A percentile compares a stretch with the other conserved stretches of the same genome.
Evolutionary conservation across 257 asterid genomes (phyloP).

Genomic region (Solanum corneliomulleri): DNA sequence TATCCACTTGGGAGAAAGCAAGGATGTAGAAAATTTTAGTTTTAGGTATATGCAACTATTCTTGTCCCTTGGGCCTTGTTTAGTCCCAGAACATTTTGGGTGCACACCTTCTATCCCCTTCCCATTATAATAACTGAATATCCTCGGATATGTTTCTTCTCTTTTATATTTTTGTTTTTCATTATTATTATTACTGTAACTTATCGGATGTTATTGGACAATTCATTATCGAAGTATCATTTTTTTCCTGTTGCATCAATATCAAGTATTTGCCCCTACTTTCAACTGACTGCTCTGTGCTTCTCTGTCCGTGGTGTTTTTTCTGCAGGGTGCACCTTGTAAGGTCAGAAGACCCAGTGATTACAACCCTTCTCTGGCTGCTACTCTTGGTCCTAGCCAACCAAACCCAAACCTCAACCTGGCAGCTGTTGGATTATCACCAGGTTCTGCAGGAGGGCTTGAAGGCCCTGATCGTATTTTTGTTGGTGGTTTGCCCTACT

Average conservation of each 20-base stretch:
- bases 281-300: not conserved
- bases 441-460: slow-evolving; percentile 88
- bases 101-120: not conserved
- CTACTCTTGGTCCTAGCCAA: slow-evolving; percentile 95
- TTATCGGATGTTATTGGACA: not conserved
- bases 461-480: slow-evolving; percentile 96
- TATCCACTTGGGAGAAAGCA: not conserved
- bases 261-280: not conserved
- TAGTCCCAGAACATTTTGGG: not conserved
- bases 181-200: not conserved
- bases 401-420: slow-evolving; percentile 84
- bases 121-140: not conserved
- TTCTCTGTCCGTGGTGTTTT: not conserved
- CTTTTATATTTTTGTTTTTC: not conserved
- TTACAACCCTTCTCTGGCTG: slow-evolving; percentile 89
- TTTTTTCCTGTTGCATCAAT: not conserved
- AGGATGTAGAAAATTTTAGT: not conserved
- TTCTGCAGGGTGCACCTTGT: slow-evolving; percentile 86
- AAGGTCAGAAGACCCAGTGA: slow-evolving; percentile 97
- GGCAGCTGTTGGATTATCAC: slow-evolving; percentile 77
- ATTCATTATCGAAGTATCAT: not conserved
- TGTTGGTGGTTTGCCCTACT: slow-evolving; percentile 93
- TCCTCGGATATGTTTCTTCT: not conserved
- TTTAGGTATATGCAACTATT: not conserved
- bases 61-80: not conserved